phyloP scores from a whole-genome alignment of 345 rosid species.

The Stellera chamaejasme region DNA sequence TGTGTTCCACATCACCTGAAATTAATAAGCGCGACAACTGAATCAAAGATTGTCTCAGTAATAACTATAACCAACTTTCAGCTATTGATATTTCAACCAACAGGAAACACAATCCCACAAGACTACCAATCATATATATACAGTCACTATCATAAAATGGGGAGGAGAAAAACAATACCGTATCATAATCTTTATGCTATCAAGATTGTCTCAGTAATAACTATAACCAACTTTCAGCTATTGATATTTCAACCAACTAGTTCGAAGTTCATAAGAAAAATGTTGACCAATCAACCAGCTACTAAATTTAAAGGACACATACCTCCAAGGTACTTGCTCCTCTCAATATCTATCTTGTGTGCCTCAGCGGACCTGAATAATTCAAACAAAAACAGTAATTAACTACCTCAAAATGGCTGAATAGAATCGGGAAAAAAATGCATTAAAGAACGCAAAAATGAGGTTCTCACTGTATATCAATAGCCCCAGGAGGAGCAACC shows the following conservation, averaged over 20 bases:
- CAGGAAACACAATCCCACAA: not conserved
- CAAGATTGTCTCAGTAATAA: too few species aligned
- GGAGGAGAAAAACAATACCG: not conserved
- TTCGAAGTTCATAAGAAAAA: too few species aligned
- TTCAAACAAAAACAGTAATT: not conserved
- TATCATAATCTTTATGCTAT: not conserved
- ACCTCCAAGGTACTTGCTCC: slow-evolving; percentile 99
- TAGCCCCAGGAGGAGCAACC: slow-evolving; percentile 90
- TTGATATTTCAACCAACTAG: too few species aligned
- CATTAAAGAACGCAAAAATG: not conserved
- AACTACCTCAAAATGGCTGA: not conserved
- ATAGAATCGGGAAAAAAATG: not conserved
- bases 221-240: too few species aligned
- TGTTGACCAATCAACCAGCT: too few species aligned
- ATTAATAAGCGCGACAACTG: slow-evolving; percentile 8
- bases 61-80: too few species aligned
- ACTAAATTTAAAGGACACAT: slow-evolving; percentile 12
- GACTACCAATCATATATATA: not conserved
- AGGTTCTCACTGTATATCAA: slow-evolving; percentile 47
- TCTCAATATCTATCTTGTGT: slow-evolving; percentile 79
- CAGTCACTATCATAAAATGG: not conserved
- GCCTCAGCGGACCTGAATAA: slow-evolving; percentile 60
- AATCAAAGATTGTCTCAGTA: not conserved
- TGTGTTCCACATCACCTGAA: slow-evolving; percentile 91
- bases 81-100: not conserved